Conservation (phyloP, 257 asterid species). For the Paulownia fortunei region DNA sequence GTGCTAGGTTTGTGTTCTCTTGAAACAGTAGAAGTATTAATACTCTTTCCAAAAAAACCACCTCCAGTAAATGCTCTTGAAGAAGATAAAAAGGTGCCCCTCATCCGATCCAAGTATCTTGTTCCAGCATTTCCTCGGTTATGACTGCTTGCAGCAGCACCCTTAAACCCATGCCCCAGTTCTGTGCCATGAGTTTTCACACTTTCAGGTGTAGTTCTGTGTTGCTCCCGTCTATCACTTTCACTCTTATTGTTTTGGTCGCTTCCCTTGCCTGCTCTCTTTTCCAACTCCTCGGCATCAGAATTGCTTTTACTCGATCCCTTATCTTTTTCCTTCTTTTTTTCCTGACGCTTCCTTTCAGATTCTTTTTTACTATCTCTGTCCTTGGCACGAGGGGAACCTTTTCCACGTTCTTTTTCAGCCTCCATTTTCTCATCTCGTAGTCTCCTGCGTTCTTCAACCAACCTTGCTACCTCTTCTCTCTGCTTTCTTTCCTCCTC, state of each 20-base stretch:
- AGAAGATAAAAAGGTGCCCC: conserved; percentile 89
- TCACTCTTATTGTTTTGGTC: too few relatives aligned
- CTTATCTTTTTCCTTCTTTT: conserved; percentile 76
- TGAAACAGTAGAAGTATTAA: conserved; percentile 44
- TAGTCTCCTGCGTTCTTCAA: conserved; percentile 87
- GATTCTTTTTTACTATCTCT: too few relatives aligned
- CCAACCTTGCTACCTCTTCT: conserved; percentile 92
- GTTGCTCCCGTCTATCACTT: too few relatives aligned
- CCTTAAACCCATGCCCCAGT: conserved; percentile 60
- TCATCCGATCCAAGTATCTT: conserved; percentile 90
- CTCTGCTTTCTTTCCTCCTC: conserved; percentile 98
- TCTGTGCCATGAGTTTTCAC: too few relatives aligned
- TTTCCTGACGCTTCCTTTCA: conserved; percentile 75
- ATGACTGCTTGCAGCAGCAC: conserved; percentile 48
- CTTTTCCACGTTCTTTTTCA: conserved; percentile 70
- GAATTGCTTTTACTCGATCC: conserved; percentile 92
- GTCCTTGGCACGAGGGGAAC: conserved; percentile 68
- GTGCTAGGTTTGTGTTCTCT: conserved; percentile 71
- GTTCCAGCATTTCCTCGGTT: conserved; percentile 72
- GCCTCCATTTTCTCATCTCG: conserved; percentile 80
- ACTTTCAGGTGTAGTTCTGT: too few relatives aligned
- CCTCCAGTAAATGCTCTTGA: conserved; percentile 89
- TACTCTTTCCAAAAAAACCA: too few relatives aligned
- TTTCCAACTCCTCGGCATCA: too few relatives aligned
- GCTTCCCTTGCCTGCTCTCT: too few relatives aligned